Base-by-base conservation (phyloP, 2,329 filamentous ascomycete genomes). In the Chaetomium olivaceum region DNA sequence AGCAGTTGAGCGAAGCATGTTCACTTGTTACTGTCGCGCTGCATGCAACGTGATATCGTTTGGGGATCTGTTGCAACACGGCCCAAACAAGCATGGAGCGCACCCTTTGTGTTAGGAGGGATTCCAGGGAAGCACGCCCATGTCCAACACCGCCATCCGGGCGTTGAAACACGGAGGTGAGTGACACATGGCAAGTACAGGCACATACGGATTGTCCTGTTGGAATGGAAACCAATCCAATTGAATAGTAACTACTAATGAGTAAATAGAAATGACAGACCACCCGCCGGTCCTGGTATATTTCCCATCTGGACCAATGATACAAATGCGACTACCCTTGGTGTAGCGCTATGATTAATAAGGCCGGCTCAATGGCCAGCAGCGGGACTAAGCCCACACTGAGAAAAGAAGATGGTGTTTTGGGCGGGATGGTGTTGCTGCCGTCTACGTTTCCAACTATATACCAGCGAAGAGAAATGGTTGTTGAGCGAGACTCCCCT, bases 361-460 rank as follows among this genome's bases (percentile, higher is more conserved):
- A 55, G 23, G 23, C 48, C 58, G 48, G 48, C 33, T 43, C 23
- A 8, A 25, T n/a, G n/a, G 60, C 50, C 48, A 56, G 48, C 50
- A 25, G 33, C 27, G 54, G 31, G 29, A 19, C 8, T n/a, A 50
- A 12, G 1, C 55, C 48, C 25, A n/a, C 33, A 11, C 25, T 6
- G 25, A 57, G 29, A 46, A 48, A n/a, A 51, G 56, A 63, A 63
- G 19, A 46, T 27, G 58, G 50, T 7, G 33, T 58, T 60, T 51
- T 65, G 25, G 36, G 63, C 63, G 58, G 59, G 63, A 50, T 52
- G 43, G 39, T 27, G 27, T 14, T 58, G 58, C 56, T 62, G 58
- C 59, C 56, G 43, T 62, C 54, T 59, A 67, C 64, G 61, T 65
- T 25, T 55, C 66, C 60, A 67, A 65, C 36, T 58, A 55, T 65